Evolutionary conservation across 345 rosid species (phyloP).

Genomic region (Microcos paniculata): DNA sequence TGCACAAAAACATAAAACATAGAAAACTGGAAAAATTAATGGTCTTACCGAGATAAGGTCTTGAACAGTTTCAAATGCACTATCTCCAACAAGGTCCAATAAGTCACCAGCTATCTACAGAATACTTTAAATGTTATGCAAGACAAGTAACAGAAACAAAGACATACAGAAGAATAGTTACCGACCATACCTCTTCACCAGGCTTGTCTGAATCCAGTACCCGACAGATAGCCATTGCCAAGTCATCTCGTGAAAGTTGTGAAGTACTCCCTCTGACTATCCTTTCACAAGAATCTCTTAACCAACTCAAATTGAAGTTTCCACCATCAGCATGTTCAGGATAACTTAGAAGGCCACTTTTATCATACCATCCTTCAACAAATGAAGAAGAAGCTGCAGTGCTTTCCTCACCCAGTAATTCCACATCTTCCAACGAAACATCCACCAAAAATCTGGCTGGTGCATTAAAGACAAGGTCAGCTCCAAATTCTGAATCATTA

Average conservation of each 20-base stretch:
- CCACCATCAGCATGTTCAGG: constrained; percentile 33
- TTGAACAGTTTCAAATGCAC: constrained; percentile 91
- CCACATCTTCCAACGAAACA: constrained; percentile 49
- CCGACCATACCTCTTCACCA: constrained; percentile 82
- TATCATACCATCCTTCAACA: constrained; percentile 51
- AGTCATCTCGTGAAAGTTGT: constrained; percentile 82
- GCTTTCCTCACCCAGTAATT: constrained; percentile 43
- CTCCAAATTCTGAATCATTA: constrained; percentile 68
- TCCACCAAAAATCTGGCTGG: constrained; percentile 84
- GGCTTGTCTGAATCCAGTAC: constrained; percentile 86
- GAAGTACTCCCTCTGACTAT: constrained; percentile 67
- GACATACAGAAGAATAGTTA: constrained; percentile 13
- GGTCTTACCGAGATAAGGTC: constrained; percentile 69
- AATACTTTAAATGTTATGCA: constrained; percentile 7
- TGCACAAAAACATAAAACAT: background rate
- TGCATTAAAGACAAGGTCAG: constrained; percentile 66
- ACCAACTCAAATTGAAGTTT: constrained; percentile 72
- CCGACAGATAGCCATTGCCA: constrained; percentile 91
- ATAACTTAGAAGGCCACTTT: constrained; percentile 25
- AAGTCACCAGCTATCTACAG: constrained; percentile 85
- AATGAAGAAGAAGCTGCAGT: constrained; percentile 34
- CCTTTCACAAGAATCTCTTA: constrained; percentile 73
- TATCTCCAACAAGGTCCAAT: constrained; percentile 91
- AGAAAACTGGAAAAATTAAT: background rate
- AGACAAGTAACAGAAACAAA: constrained; percentile 13